Conservation (phyloP, 1,284 basidiomycete genomes). For the Ceraceosorus guamensis region DNA sequence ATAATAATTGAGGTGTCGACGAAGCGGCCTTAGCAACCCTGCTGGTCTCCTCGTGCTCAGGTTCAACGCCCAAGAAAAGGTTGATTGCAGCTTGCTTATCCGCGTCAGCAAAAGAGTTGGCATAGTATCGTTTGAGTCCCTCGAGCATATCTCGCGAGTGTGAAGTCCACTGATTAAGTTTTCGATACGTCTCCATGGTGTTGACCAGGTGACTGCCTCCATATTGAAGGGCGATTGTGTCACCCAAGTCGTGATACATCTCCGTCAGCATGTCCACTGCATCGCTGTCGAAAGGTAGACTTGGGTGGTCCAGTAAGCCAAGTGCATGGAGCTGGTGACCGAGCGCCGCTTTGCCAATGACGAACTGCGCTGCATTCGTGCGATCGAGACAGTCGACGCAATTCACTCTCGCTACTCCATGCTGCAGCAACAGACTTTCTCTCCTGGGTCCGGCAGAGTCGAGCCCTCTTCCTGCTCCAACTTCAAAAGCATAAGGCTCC, state of each 20-base stretch:
- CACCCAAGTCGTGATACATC: slow-evolving; percentile 72
- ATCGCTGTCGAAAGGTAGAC: slow-evolving; percentile 85
- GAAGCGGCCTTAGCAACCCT: background rate
- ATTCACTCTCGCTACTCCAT: slow-evolving; percentile 61
- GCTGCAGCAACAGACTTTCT: slow-evolving; percentile 67
- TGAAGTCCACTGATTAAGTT: slow-evolving; percentile 90
- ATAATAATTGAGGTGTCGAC: background rate
- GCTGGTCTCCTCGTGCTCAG: slow-evolving; percentile 14
- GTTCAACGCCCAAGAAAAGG: slow-evolving; percentile 76
- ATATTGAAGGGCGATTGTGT: slow-evolving; percentile 77
- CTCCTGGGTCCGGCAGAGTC: slow-evolving; percentile 7
- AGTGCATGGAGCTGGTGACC: slow-evolving; percentile 94
- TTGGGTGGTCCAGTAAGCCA: slow-evolving; percentile 64
- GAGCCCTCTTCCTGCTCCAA: background rate
- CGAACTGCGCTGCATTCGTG: slow-evolving; percentile 96
- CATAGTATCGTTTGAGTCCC: slow-evolving; percentile 89
- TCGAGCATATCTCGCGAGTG: slow-evolving; percentile 96
- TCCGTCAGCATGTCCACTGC: slow-evolving; percentile 95
- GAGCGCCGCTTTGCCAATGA: slow-evolving; percentile 89
- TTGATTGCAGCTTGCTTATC: slow-evolving; percentile 98
- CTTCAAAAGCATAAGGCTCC: slow-evolving; percentile 20
- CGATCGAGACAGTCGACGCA: slow-evolving; percentile 82
- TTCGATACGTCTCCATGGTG: slow-evolving; percentile 88
- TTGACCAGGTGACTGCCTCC: slow-evolving; percentile 79
- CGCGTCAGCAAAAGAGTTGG: slow-evolving; percentile 78